Evolutionary conservation across 352 stramenopile genomes (phyloP), one percentile per base, ranked within the genome.

Genomic region (Pythium diclinum): DNA sequence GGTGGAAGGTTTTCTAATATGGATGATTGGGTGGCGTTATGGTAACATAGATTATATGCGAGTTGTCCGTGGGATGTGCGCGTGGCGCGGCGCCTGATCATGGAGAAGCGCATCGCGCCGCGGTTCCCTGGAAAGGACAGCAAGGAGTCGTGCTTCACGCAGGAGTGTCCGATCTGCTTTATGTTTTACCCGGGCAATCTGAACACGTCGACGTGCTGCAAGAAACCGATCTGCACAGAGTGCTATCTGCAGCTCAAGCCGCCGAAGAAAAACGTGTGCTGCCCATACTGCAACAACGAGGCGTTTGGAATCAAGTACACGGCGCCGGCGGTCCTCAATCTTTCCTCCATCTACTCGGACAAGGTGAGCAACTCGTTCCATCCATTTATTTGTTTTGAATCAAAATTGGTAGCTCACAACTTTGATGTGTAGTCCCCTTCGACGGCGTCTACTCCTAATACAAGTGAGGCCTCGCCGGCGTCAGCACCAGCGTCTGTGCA

Each of bases 121-220:
- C 78, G 85, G 5, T 89, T 92, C 71, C 76, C 69, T 0, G 85
- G 85, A 11, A 75, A 77, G 30, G 85, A 94, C 23, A 34, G 57
- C 3, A 79, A 81, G 51, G 83, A 92, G 46, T 80, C 72, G 53
- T 76, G 58, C 42, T 92, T 89, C 69, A 77, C 73, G 32, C 75
- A 89, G 33, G 85, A 94, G 52, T 94, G 85, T 55, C 85, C 85
- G 40, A 94, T 94, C 61, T 94, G 85, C 64, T 92, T 94, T 40
- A 89, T 94, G 83, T 76, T 72, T 67, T 81, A 81, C 56, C 73
- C 73, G 28, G 66, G 69, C 32, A 72, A 53, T 40, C 63, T 81
- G 33, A 81, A 81, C 48, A 52, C 54, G 19, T 62, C 62, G 46
- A 76, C 63, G n/a, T 81, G 73, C 56, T 81, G 73, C 68, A 81